A percentile compares a stretch with the other conserved stretches of the same genome.
Evolutionary conservation across 768 basidiomycete species (phyloP).

Genomic region (Suillus bovinus): DNA sequence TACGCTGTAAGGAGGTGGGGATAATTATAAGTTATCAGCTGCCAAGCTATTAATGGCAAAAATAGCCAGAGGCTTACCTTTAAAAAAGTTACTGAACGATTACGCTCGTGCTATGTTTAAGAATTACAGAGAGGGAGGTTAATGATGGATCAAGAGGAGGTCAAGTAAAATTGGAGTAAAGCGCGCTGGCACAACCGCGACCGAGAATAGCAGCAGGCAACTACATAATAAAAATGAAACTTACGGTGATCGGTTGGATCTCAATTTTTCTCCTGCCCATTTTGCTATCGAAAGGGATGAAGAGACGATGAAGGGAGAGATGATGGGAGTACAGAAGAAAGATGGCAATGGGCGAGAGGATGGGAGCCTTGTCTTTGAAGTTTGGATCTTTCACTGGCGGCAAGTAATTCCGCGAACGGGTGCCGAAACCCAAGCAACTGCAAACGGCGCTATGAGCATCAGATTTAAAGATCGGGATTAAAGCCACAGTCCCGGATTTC

Average conservation of each 20-base stretch:
- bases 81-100: slow-evolving; percentile 88
- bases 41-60: slow-evolving; percentile 45
- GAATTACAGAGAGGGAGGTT: slow-evolving; percentile 33
- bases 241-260: slow-evolving; percentile 77
- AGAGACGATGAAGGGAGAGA: slow-evolving; percentile 9
- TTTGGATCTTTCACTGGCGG: slow-evolving; percentile 36
- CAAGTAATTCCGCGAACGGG: slow-evolving; percentile 40
- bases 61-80: slow-evolving; percentile 75
- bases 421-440: slow-evolving; percentile 36
- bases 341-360: slow-evolving; percentile 23
- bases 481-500: slow-evolving; percentile 25
- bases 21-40: slow-evolving; percentile 36
- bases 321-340: slow-evolving; percentile 24
- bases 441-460: slow-evolving; percentile 40
- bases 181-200: slow-evolving; percentile 13
- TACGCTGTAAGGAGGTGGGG: slow-evolving; percentile 52
- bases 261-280: slow-evolving; percentile 84
- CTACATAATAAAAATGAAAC: slow-evolving; percentile 31
- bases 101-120: slow-evolving; percentile 82
- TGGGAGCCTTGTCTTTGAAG: slow-evolving; percentile 36
- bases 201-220: slow-evolving; percentile 23
- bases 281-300: slow-evolving; percentile 14
- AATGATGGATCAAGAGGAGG: slow-evolving; percentile 31
- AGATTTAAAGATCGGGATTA: slow-evolving; percentile 30
- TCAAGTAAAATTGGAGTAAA: slow-evolving; percentile 33